Base-by-base conservation (phyloP, 2,329 filamentous ascomycete species). In the Keithomyces neogunnii region DNA sequence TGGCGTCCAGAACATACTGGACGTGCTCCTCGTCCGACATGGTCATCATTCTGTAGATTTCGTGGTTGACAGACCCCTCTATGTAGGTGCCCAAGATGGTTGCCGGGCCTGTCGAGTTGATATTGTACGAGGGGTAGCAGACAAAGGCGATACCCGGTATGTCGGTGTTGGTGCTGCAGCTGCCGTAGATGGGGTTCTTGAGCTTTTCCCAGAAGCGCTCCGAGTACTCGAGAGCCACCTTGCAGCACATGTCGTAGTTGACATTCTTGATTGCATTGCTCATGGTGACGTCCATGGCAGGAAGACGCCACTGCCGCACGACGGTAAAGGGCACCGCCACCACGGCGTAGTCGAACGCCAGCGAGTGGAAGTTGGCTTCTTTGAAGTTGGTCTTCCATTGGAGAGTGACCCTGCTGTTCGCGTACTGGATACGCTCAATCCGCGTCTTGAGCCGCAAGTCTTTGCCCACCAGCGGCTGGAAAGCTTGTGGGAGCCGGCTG, bases 71-170 rank as follows among this genome's bases (percentile, higher is more conserved):
- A 30, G n/a, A 47, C 26, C 72, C 76, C 1, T 70, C 73, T 33
- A 70, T 60, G 67, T 87, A 87, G 28, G 74, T 78, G 1, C 72
- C 84, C 1, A 87, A 72, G 43, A 87, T 73, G 0, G 81, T 75
- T 5, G 82, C 83, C 0, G 80, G 81, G 0, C 81, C 77, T 0
- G 77, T 80, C 40, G 74, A 74, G 68, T 86, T 87, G 63, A 87
- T 70, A 55, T 80, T 72, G 69, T 86, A 86, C 5, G 77, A 76
- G 0, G 84, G 84, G 64, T 86, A 88, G 72, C 82, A 86, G 54
- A 85, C 73, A 45, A 66, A 73, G 29, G 81, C 79, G 50, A 86
- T 74, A 30, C 80, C 78, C 0, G 80, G 73, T 50, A 85, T 83
- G 56, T 85, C 77, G 1, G 73, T 76, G 0, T 57, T 56, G 3